Evolutionary conservation across 106 monocot species (phyloP).

Genomic region (Posidonia australis): DNA sequence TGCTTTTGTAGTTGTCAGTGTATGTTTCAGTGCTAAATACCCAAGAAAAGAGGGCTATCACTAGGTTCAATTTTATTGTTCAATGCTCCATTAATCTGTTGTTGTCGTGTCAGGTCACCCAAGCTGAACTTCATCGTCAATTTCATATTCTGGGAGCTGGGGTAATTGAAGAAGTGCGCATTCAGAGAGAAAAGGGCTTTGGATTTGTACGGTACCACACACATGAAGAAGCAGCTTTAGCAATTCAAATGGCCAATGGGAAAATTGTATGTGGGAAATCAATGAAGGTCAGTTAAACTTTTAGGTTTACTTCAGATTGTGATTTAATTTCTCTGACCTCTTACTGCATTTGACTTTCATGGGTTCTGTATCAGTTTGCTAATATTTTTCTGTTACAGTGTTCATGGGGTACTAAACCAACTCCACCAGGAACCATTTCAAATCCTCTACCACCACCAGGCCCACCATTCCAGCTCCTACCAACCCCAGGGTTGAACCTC

Average conservation of each 20-base stretch:
- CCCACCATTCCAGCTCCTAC: conserved; percentile 30
- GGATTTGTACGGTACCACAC: conserved; percentile 65
- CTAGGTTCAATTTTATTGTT: not conserved
- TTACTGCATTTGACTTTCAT: too few relatives aligned
- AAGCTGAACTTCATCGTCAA: conserved; percentile 66
- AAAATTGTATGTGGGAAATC: conserved; percentile 58
- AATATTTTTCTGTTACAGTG: conserved; percentile 30
- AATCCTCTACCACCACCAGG: conserved; percentile 59
- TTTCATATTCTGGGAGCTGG: conserved; percentile 61
- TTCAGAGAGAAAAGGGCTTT: conserved; percentile 81
- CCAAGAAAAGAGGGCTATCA: too few relatives aligned
- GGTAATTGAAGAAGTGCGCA: conserved; percentile 56
- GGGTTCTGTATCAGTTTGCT: not conserved
- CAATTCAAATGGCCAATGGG: conserved; percentile 70
- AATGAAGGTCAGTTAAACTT: conserved; percentile 45
- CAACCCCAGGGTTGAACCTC: conserved; percentile 20
- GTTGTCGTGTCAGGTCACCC: conserved; percentile 28
- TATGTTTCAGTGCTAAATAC: too few relatives aligned
- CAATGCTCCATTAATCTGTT: not conserved
- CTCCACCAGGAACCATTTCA: conserved; percentile 47
- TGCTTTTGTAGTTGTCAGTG: too few relatives aligned
- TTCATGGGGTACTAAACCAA: conserved; percentile 71
- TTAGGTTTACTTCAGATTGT: not conserved
- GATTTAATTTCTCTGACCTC: not conserved
- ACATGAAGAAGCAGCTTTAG: conserved; percentile 62